A percentile compares a stretch with the other conserved stretches of the same genome.
Evolutionary conservation across 129 eudicot genomes (phyloP).

Genomic region (Smallanthus sonchifolius): DNA sequence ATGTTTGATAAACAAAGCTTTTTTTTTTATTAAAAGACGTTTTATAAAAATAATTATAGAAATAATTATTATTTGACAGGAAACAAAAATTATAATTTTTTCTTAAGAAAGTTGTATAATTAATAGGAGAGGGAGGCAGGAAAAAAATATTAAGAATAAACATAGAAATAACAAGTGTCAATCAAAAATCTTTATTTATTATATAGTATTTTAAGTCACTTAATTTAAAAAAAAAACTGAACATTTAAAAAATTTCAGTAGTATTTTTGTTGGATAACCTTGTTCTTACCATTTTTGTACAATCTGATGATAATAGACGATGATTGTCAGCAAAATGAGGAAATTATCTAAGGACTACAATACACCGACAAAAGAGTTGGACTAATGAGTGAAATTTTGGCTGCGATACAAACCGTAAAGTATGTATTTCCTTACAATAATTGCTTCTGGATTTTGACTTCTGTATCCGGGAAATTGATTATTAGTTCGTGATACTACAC

Average conservation of each 20-base stretch:
- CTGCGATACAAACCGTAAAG: slow-evolving; percentile 95
- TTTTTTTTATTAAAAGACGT: no score
- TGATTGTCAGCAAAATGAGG: slow-evolving; percentile 77
- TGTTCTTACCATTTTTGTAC: slow-evolving; percentile 11
- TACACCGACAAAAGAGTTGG: slow-evolving; percentile 98
- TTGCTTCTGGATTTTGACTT: background rate
- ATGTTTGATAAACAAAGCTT: no score
- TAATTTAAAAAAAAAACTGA: no score
- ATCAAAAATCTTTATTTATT: no score
- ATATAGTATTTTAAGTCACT: no score
- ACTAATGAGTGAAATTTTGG: slow-evolving; percentile 84
- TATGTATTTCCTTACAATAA: slow-evolving; percentile 28
- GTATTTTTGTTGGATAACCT: background rate
- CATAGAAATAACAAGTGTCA: no score
- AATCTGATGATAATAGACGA: slow-evolving; percentile 51
- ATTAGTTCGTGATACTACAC: background rate
- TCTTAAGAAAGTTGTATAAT: no score
- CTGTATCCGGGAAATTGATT: background rate
- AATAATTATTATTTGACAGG: no score
- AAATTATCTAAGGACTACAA: slow-evolving; percentile 81
- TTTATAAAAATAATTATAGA: no score
- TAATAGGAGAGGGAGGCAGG: no score
- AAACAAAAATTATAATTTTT: no score
- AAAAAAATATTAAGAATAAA: no score
- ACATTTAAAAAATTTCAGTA: background rate